Conservation (phyloP, 129 eudicot species). For the Pseudognaphalium luteoalbum region DNA sequence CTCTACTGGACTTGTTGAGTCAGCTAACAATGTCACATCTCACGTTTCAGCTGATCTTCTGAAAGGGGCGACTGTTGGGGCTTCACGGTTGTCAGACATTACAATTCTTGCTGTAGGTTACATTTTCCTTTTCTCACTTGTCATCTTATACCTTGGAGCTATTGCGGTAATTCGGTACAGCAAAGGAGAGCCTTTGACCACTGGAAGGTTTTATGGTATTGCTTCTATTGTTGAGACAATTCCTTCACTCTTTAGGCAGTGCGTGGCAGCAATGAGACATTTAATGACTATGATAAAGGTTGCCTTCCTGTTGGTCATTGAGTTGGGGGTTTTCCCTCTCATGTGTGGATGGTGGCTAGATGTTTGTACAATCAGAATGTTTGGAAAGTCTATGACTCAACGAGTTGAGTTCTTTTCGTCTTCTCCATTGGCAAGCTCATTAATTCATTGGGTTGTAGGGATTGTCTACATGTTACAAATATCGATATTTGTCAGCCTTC, state of each 20-base stretch:
- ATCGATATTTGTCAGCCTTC: constrained; percentile 92
- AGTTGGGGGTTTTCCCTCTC: constrained; percentile 88
- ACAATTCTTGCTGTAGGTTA: constrained; percentile 94
- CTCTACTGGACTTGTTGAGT: constrained; percentile 44
- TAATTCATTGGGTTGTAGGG: constrained; percentile 97
- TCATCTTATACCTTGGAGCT: constrained; percentile 66
- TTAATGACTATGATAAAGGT: constrained; percentile 92
- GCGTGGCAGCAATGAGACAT: constrained; percentile 83
- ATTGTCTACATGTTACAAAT: constrained; percentile 95
- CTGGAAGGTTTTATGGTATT: constrained; percentile 84
- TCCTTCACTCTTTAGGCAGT: constrained; percentile 87
- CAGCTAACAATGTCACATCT: constrained; percentile 49
- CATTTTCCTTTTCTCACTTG: constrained; percentile 61
- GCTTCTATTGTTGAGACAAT: constrained; percentile 78
- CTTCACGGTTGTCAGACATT: constrained; percentile 71
- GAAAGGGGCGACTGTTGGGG: constrained; percentile 55
- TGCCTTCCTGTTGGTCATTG: constrained; percentile 86
- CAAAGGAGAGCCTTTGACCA: constrained; percentile 75
- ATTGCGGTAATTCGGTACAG: constrained; percentile 69
- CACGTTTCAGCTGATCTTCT: constrained; percentile 49
- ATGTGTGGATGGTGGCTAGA: constrained; percentile 99
- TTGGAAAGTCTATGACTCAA: constrained; percentile 82
- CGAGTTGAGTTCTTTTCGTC: constrained; percentile 78
- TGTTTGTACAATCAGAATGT: constrained; percentile 86
- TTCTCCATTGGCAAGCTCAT: constrained; percentile 85